phyloP scores from a whole-genome alignment of 768 basidiomycete species.

The Leccinum subgranulosum region DNA sequence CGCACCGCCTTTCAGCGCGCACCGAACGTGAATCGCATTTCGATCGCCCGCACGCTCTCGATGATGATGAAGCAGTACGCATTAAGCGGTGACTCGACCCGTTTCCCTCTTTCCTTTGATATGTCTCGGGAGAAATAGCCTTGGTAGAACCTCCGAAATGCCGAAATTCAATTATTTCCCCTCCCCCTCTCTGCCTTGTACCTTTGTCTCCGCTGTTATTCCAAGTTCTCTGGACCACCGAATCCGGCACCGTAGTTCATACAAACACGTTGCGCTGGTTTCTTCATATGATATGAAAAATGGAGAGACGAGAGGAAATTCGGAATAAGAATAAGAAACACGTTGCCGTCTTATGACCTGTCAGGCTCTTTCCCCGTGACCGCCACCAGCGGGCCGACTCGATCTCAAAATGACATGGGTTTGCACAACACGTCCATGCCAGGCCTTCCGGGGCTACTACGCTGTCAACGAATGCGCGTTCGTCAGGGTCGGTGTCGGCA shows the following conservation, averaged over 20 bases:
- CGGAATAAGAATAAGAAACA: constrained; percentile 1
- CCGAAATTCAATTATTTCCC: background rate
- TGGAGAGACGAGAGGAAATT: background rate
- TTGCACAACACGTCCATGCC: constrained; percentile 6
- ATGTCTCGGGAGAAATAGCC: constrained; percentile 11
- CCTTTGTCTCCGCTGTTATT: background rate
- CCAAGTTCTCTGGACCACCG: background rate
- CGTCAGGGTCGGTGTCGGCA: constrained; percentile 1
- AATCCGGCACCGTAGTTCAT: background rate
- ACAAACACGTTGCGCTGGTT: background rate
- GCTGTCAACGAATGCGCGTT: background rate
- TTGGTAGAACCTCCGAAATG: background rate
- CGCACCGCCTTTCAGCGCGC: background rate
- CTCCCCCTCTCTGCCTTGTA: background rate
- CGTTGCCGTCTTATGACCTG: constrained; percentile 20
- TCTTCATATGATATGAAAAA: background rate
- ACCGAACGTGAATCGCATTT: background rate
- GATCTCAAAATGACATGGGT: constrained; percentile 9
- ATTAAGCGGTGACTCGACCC: background rate
- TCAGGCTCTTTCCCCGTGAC: constrained; percentile 9
- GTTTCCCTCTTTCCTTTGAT: background rate
- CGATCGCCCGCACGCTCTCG: background rate
- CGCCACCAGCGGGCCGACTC: background rate
- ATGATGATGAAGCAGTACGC: background rate
- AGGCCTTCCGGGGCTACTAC: background rate